Evolutionary conservation across 1,284 basidiomycete species (phyloP).

Genomic region (Cerioporus squamosus): DNA sequence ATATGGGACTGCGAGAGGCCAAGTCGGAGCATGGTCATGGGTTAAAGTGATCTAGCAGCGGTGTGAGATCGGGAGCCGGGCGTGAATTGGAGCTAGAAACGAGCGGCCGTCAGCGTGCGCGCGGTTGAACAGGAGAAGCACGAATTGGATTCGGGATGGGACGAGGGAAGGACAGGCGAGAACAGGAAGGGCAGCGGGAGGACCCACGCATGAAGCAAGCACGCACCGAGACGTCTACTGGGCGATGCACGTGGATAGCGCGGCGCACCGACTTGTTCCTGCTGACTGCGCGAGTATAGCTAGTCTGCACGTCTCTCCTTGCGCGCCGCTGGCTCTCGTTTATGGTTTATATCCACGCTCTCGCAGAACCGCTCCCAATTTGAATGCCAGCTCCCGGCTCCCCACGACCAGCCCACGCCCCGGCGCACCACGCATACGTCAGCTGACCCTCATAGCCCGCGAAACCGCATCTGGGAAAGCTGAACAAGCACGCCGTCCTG

Average conservation of each 20-base stretch:
- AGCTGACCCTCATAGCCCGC: conserved; percentile 10
- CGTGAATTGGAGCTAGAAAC: neutral
- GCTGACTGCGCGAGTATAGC: conserved; percentile 17
- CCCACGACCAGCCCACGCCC: conserved; percentile 10
- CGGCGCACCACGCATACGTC: conserved; percentile 4
- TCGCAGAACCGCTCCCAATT: neutral
- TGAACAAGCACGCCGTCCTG: neutral
- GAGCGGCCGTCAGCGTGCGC: conserved; percentile 3
- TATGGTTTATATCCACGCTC: conserved; percentile 7
- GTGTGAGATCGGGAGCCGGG: neutral
- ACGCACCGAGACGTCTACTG: neutral
- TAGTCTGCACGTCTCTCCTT: conserved; percentile 10
- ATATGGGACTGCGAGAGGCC: conserved; percentile 16
- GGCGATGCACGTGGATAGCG: conserved; percentile 18
- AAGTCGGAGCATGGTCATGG: conserved; percentile 24
- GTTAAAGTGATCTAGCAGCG: conserved; percentile 1
- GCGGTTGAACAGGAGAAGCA: too few species aligned
- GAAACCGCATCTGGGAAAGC: neutral
- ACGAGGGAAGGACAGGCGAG: conserved; percentile 4
- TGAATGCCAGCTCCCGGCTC: conserved; percentile 16
- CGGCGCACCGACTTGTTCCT: conserved; percentile 23
- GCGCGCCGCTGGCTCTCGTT: conserved; percentile 8
- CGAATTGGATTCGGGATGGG: too few species aligned
- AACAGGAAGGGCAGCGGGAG: conserved; percentile 1
- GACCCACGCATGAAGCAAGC: conserved; percentile 2